Evolutionary conservation across 2,329 filamentous ascomycete genomes (phyloP).

Genomic region (Daldinia eschscholtzii): DNA sequence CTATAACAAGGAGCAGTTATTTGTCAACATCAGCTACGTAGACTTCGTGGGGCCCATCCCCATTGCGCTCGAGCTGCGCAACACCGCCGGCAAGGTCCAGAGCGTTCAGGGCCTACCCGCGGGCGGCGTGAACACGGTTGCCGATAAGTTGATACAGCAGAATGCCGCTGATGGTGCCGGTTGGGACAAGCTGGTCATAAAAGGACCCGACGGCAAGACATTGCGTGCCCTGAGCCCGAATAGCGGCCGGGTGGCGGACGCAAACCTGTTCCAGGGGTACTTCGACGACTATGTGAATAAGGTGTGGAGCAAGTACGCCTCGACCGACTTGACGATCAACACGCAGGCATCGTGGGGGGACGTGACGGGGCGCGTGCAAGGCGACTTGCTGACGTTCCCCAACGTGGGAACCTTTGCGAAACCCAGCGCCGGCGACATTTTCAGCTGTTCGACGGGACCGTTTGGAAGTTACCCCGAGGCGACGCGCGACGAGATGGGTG

Average conservation of each 20-base stretch:
- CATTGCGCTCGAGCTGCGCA: constrained; percentile 68
- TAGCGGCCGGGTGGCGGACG: constrained; percentile 60
- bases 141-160: constrained; percentile 60
- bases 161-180: constrained; percentile 60
- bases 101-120: constrained; percentile 63
- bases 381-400: constrained; percentile 57
- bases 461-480: constrained; percentile 61
- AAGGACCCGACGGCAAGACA: constrained; percentile 55
- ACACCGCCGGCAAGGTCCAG: constrained; percentile 59
- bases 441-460: constrained; percentile 60
- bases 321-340: constrained; percentile 62
- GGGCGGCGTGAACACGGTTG: constrained; percentile 62
- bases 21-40: constrained; percentile 79
- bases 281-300: constrained; percentile 63
- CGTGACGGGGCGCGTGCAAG: constrained; percentile 58
- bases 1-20: constrained; percentile 71
- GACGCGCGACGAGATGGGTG: constrained; percentile 63
- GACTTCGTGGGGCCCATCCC: constrained; percentile 78
- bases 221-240: constrained; percentile 68
- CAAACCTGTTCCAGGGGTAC: constrained; percentile 63
- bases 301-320: constrained; percentile 65
- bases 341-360: constrained; percentile 67
- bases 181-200: constrained; percentile 66
- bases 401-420: constrained; percentile 58
- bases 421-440: constrained; percentile 58